These are phyloP conservation scores for Moelleriella libera DNA, from an alignment of 2,329 filamentous ascomycete species.

Conservation along the genomic window DNA sequence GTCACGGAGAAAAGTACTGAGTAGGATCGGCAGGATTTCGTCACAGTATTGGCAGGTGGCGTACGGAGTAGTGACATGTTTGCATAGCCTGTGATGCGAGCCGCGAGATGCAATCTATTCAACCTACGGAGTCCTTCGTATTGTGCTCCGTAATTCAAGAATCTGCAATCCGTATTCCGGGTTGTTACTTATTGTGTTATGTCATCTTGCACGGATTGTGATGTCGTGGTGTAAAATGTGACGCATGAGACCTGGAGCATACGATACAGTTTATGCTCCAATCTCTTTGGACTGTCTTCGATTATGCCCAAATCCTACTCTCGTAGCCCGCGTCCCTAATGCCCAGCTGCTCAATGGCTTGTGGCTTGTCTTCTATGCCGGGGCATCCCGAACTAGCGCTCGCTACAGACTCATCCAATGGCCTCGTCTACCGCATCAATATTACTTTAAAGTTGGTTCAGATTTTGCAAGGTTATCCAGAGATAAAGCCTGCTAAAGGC, in stretches of 20 bases:
- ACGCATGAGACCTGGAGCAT: neutral
- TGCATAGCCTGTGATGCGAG: neutral
- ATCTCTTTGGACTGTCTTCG: neutral
- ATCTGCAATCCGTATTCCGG: neutral
- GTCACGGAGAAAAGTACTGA: neutral
- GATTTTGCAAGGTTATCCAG: slow-evolving; percentile 8
- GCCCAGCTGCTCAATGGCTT: neutral
- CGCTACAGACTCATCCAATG: slow-evolving; percentile 9
- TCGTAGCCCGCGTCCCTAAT: neutral
- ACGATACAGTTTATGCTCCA: neutral
- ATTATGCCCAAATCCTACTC: neutral
- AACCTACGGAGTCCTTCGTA: neutral
- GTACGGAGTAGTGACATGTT: neutral
- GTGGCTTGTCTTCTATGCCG: neutral
- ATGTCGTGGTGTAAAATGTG: neutral
- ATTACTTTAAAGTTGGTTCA: slow-evolving; percentile 7
- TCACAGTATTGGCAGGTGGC: neutral
- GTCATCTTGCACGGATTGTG: neutral
- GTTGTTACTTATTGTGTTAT: neutral
- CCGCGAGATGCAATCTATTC: neutral
- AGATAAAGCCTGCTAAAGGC: slow-evolving; percentile 28
- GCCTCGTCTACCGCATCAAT: slow-evolving; percentile 13
- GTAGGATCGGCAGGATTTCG: neutral
- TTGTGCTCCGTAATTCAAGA: too few species aligned
- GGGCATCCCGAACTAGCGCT: neutral